A percentile compares a stretch with the other conserved stretches of the same genome.
These are phyloP conservation scores for Dothideomycetes sp. DNA, from an alignment of 2,329 filamentous ascomycete species.

Conservation along the genomic window DNA sequence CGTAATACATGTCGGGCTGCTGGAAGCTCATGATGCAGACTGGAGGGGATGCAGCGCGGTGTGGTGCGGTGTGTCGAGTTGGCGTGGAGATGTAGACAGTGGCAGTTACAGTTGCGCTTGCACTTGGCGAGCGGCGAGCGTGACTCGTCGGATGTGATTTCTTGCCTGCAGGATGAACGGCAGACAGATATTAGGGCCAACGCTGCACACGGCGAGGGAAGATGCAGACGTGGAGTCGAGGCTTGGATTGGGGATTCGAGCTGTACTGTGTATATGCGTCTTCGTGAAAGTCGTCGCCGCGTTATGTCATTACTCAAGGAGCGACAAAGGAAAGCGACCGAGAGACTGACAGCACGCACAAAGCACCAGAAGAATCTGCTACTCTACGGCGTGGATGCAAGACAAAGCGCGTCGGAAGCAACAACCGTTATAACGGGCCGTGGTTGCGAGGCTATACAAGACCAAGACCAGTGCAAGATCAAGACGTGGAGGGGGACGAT, in stretches of 20 bases:
- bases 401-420: not conserved
- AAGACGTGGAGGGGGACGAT: no score
- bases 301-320: not conserved
- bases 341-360: not conserved
- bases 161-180: not conserved
- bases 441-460: no score
- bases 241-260: no score
- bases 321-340: not conserved
- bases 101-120: not conserved
- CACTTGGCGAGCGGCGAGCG: not conserved
- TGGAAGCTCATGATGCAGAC: conserved; percentile 10
- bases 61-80: conserved; percentile 45
- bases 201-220: no score
- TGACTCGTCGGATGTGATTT: no score
- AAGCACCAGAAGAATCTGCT: not conserved
- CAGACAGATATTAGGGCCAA: not conserved
- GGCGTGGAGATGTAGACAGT: conserved; percentile 8
- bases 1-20: conserved; percentile 58
- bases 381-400: not conserved
- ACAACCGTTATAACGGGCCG: no score
- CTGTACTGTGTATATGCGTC: no score
- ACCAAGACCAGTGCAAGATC: no score
- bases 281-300: not conserved
- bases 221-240: no score
- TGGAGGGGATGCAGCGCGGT: conserved; percentile 29